Evolutionary conservation across 2,329 filamentous ascomycete species (phyloP).

Genomic region (Exophiala aquamarina): DNA sequence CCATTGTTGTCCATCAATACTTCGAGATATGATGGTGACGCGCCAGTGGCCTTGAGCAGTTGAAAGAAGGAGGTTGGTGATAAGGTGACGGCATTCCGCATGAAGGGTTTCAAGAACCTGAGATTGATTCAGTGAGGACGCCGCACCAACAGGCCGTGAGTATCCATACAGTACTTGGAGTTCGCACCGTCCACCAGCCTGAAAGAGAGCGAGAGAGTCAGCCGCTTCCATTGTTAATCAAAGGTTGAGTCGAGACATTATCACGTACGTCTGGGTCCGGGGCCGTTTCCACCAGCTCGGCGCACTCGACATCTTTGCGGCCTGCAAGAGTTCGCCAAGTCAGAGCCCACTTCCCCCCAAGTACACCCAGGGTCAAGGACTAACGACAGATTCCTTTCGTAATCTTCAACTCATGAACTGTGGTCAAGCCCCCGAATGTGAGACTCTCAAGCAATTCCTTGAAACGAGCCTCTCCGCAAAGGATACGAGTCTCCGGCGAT

Average conservation of each 20-base stretch:
- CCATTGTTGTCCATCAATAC: slow-evolving; percentile 9
- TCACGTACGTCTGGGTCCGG: background rate
- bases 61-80: slow-evolving; percentile 1
- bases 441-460: slow-evolving; percentile 1
- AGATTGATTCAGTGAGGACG: background rate
- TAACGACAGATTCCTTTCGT: background rate
- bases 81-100: background rate
- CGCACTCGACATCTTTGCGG: background rate
- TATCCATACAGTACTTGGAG: background rate
- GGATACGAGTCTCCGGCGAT: slow-evolving; percentile 1
- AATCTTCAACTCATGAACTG: background rate
- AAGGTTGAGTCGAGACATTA: background rate
- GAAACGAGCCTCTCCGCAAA: slow-evolving; percentile 1
- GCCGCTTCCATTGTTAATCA: background rate
- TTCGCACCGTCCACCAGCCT: too few species aligned
- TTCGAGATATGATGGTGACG: slow-evolving; percentile 7
- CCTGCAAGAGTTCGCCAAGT: background rate
- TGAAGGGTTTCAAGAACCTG: slow-evolving; percentile 2
- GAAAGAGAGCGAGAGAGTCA: background rate
- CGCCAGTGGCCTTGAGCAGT: slow-evolving; percentile 3
- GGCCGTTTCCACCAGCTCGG: background rate
- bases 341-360: too few species aligned
- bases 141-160: background rate
- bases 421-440: background rate
- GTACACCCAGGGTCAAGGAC: background rate